Conservation (phyloP, 2,329 filamentous ascomycete genomes). For the Diaporthe ilicicola region DNA sequence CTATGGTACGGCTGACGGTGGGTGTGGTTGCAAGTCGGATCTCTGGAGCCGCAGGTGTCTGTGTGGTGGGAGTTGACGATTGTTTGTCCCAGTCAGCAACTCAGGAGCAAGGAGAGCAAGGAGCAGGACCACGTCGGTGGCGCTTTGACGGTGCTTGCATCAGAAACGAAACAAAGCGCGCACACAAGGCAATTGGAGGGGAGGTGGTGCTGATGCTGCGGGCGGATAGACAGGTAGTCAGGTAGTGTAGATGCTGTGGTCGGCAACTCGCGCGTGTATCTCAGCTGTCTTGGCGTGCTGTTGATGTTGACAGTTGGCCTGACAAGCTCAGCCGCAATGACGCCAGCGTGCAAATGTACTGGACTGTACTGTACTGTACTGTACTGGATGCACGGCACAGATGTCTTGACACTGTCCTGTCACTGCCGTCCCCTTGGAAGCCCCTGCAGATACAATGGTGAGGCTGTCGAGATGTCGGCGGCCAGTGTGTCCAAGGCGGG, state of each 20-base stretch:
- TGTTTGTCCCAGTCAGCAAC: slow-evolving; percentile 2
- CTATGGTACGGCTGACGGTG: not conserved
- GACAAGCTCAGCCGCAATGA: slow-evolving; percentile 19
- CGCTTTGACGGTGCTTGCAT: slow-evolving; percentile 21
- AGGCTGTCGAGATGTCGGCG: not conserved
- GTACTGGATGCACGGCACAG: slow-evolving; percentile 1
- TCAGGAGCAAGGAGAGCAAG: not conserved
- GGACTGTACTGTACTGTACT: too few species aligned
- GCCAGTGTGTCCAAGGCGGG: not conserved
- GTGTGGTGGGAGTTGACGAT: not conserved
- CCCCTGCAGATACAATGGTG: slow-evolving; percentile 13
- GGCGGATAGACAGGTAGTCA: too few species aligned
- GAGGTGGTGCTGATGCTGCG: not conserved
- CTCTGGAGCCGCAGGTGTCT: not conserved
- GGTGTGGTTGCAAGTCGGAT: not conserved
- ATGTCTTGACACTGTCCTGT: slow-evolving; percentile 17
- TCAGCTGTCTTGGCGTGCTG: not conserved
- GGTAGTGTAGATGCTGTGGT: not conserved
- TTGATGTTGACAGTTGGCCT: slow-evolving; percentile 8
- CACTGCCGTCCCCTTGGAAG: slow-evolving; percentile 16
- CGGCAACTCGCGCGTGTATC: not conserved
- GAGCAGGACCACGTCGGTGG: not conserved
- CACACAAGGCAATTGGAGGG: slow-evolving; percentile 11
- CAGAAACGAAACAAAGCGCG: slow-evolving; percentile 18
- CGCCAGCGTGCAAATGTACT: not conserved